Conservation (phyloP, 192 early-diverging fungal species). For the Backusella morwellensis region DNA sequence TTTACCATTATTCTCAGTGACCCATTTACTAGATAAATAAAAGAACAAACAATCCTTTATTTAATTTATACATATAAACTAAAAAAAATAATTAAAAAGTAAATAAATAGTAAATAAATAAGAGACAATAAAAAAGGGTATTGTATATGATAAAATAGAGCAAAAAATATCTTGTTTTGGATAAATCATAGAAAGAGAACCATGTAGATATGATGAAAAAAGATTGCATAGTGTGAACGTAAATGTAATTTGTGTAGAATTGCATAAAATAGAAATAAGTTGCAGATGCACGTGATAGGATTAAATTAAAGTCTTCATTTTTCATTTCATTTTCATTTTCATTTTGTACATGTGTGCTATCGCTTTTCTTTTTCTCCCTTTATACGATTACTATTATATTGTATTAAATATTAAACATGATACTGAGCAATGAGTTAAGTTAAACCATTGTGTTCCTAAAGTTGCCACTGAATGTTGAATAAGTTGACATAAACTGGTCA, state of each 20-base stretch:
- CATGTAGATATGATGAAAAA: background rate
- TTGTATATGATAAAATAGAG: background rate
- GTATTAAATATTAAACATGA: background rate
- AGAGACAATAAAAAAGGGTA: background rate
- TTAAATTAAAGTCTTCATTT: background rate
- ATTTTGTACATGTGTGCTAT: background rate
- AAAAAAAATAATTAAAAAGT: background rate
- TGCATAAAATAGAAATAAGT: background rate
- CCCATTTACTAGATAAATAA: background rate
- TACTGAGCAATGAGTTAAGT: background rate
- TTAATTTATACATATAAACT: background rate
- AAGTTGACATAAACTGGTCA: background rate
- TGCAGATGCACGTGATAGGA: background rate
- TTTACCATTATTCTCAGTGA: background rate
- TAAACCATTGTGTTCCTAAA: constrained; percentile 8
- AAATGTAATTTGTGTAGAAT: background rate
- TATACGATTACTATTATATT: background rate
- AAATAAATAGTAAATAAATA: background rate
- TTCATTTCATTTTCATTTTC: constrained; percentile 1
- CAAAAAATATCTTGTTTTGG: background rate
- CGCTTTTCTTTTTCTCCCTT: background rate
- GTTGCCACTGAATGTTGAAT: background rate
- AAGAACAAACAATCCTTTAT: background rate
- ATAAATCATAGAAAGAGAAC: background rate
- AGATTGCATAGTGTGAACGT: background rate